Base-by-base conservation (phyloP, 1,139 yeast species). In the Entelexis paramagnoliae region DNA sequence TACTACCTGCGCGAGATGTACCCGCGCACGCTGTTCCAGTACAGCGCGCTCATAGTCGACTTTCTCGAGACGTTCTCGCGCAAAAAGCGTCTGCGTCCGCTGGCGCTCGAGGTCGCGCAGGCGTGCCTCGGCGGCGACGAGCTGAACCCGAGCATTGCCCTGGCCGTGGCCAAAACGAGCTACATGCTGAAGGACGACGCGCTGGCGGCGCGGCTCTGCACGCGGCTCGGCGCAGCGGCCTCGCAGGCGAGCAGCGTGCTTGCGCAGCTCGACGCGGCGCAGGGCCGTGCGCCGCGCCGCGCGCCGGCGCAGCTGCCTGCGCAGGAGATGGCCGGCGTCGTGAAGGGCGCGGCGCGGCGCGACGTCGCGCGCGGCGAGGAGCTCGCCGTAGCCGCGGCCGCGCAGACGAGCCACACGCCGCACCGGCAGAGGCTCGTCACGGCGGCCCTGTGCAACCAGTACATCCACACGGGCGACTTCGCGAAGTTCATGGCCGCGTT, bases 381-480 rank as follows among this genome's bases (percentile, higher is more conserved):
- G 22, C 30, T 51, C 19, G 47, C 42, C 13, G n/a, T 29, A 24
- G 11, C 7, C n/a, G 24, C 46, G 7, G 17, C 16, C 16, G 13
- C 16, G 1, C 38, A n/a, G 38, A 29, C 30, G 5, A 19, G 19
- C 9, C 40, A 29, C n/a, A 22, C 39, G 3, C 22, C 13, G 14
- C 9, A 20, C 24, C n/a, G 24, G 30, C 20, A 29, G 16, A 11
- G 14, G 26, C 36, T 19, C 19, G 29, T 48, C 6, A 40, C 49
- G 14, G 35, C 52, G 5, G 54, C 53, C 13, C 48, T 58, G 20
- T 44, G 53, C 34, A 51, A 54, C 42, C 53, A 52, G 32, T 54
- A 55, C 14, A 53, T 58, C 5, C 38, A 32, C 20, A 35, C 34
- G n/a, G 30, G 36, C 4, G 42, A 51, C 24, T 20, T 17, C 11